Conservation (phyloP, 768 basidiomycete species). For the Suillus brevipes region DNA sequence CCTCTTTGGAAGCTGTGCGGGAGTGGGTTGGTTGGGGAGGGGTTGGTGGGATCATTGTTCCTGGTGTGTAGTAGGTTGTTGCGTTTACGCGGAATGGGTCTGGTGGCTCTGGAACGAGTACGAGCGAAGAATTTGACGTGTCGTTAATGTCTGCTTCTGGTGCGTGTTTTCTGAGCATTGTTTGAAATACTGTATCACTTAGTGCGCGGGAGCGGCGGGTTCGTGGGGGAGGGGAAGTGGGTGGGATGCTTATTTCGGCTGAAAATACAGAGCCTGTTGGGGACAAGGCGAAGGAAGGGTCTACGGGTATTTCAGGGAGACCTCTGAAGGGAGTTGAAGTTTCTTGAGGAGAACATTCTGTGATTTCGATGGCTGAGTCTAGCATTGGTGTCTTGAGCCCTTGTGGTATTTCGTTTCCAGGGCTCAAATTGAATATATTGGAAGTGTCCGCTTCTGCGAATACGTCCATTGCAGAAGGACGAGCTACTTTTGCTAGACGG, state of each 20-base stretch:
- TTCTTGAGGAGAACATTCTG: slow-evolving; percentile 22
- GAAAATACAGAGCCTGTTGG: slow-evolving; percentile 57
- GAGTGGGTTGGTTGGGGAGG: slow-evolving; percentile 55
- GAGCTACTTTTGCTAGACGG: slow-evolving; percentile 23
- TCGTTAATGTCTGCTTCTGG: slow-evolving; percentile 71
- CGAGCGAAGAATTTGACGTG: slow-evolving; percentile 46
- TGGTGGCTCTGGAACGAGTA: slow-evolving; percentile 57
- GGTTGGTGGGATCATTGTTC: slow-evolving; percentile 67
- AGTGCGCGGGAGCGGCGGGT: slow-evolving; percentile 50
- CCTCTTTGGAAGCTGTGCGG: slow-evolving; percentile 68
- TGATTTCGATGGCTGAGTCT: slow-evolving; percentile 39
- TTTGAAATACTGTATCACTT: slow-evolving; percentile 66
- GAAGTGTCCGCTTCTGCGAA: slow-evolving; percentile 49
- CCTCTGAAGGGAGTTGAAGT: slow-evolving; percentile 13
- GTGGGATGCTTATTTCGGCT: slow-evolving; percentile 25
- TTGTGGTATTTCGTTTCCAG: slow-evolving; percentile 50
- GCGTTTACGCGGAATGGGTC: slow-evolving; percentile 77
- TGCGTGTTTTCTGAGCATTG: slow-evolving; percentile 41
- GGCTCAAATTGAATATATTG: slow-evolving; percentile 60
- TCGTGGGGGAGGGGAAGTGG: slow-evolving; percentile 33
- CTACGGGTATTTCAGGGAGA: slow-evolving; percentile 2
- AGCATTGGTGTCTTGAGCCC: slow-evolving; percentile 25
- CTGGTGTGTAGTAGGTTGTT: slow-evolving; percentile 75
- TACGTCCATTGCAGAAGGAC: slow-evolving; percentile 50
- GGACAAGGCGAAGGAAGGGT: slow-evolving; percentile 59